Base-by-base conservation (phyloP, 495 filamentous ascomycete species). In the Tricharina praecox region DNA sequence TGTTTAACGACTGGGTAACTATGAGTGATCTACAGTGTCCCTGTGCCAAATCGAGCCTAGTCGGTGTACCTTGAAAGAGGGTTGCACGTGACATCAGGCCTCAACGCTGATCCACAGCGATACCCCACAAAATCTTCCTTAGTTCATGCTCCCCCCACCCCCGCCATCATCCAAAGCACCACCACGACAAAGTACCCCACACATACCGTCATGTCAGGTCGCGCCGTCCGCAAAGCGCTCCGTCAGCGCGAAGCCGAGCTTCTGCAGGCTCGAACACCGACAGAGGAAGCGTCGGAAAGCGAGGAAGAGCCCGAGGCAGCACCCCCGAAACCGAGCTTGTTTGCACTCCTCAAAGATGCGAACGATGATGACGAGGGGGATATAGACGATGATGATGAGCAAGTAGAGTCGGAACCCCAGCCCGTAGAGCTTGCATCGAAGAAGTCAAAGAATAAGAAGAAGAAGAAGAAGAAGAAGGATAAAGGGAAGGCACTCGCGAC, bases 401-500 rank as follows among this genome's bases (percentile, higher is more conserved):
- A 60, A 7, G n/a, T n/a, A n/a, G 49, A 54, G 1, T 49, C 69
- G 32, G 68, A 70, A 49, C 68, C 66, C 0, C 68, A 66, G 19
- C 40, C 49, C 35, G 61, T 67, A 43, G 43, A 53, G 55, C 15
- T 54, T 56, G 8, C 54, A 52, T n/a, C n/a, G n/a, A 23, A 55
- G 56, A 57, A 68, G 64, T 78, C 61, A 59, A 75, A 66, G 63
- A 68, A 50, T 50, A 78, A 67, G 63, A 75, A 66, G 63, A 68
- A 50, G 51, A 78, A 67, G 63, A 79, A 66, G 66, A 80, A 69
- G 66, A 83, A 67, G 70, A 81, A 70, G 62, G 74, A 63, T 62
- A 80, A 67, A 67, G 71, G 62, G 55, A 65, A 68, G 48, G 52
- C 54, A 2, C 42, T 23, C 9, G 7, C 13, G 1, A 43, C 21